Evolutionary conservation across 1,284 basidiomycete species (phyloP), one percentile per base, ranked within the genome.

Genomic region (Malassezia slooffiae): DNA sequence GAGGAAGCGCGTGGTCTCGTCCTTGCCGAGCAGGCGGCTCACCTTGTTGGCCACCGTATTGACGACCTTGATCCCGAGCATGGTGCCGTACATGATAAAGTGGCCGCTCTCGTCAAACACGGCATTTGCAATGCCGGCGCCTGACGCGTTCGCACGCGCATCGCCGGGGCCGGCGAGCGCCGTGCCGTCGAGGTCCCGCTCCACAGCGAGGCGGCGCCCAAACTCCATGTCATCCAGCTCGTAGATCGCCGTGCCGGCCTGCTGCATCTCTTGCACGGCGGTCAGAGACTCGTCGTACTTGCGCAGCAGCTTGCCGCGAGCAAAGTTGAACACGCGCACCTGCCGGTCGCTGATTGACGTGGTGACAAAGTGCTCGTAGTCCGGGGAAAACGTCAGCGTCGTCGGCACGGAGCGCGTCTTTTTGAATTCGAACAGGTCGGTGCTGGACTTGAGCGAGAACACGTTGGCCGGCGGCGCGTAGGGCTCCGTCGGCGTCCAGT

Each of bases 141-240:
- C 60, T 8, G 48, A 44, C 12, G 59, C 56, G 21, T 58, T 55
- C 23, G 46, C 47, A 2, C 53, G 30, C 12, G 50, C 41, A 77
- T 81, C 58, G 78, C 73, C 58, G 15, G 55, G 45, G 15, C 64
- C 58, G 8, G 55, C 43, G 31, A 24, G 79, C 76, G 57, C 55
- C 28, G 81, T 79, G 29, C 82, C 75, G 67, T 95, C 87, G 35
- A 99, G 72, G 62, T 97, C 91, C 49, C 85, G 77, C 71, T 99
- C 93, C 12, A 82, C 75, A 1, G 93, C 93, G 36, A 97, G 74
- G 9, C 93, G 77, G 45, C 93, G 76, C n/a, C 93, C 91, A 64
- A 99, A 96, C 69, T 99, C 93, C 91, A 99, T 99, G 70, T 96
- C 89, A 53, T 99, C 93, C 9, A 97, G 80, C 63, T 81, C 83